A percentile compares a stretch with the other conserved stretches of the same genome.
Evolutionary conservation across 2,329 filamentous ascomycete genomes (phyloP).

Genomic region (Microthyrium microscopicum): DNA sequence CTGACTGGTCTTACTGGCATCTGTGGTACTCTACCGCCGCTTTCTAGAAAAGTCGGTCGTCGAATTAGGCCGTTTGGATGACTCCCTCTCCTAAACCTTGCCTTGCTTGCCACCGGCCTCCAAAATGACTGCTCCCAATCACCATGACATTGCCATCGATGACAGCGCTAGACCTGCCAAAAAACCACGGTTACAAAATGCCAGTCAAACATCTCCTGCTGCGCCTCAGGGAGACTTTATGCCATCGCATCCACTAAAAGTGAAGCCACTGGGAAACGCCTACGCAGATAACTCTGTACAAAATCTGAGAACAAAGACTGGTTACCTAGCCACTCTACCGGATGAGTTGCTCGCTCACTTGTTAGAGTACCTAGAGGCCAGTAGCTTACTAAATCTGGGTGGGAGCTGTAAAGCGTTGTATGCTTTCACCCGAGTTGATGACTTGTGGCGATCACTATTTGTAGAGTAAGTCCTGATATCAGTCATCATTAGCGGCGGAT

Average conservation of each 20-base stretch:
- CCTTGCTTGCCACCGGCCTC: too few species aligned
- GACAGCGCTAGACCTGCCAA: too few species aligned
- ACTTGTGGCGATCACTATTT: conserved; percentile 77
- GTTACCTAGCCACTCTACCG: conserved; percentile 50
- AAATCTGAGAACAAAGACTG: conserved; percentile 51
- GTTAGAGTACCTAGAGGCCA: conserved; percentile 56
- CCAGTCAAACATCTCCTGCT: too few species aligned
- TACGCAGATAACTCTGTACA: conserved; percentile 45
- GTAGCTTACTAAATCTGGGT: conserved; percentile 47
- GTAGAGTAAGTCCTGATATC: conserved; percentile 51
- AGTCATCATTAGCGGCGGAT: neutral
- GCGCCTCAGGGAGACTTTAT: too few species aligned
- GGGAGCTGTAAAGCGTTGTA: conserved; percentile 72
- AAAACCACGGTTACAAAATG: too few species aligned
- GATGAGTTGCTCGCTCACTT: conserved; percentile 67
- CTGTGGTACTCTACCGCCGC: too few species aligned
- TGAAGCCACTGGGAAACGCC: conserved; percentile 79
- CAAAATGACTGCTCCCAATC: too few species aligned
- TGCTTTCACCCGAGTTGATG: conserved; percentile 69
- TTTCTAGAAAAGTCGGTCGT: too few species aligned
- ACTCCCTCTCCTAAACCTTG: too few species aligned
- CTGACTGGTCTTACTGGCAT: too few species aligned
- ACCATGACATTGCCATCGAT: too few species aligned
- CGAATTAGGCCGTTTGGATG: too few species aligned
- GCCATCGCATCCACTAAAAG: conserved; percentile 61